phyloP scores from a whole-genome alignment of 805 yeast species.

The Yarrowia sp. region DNA sequence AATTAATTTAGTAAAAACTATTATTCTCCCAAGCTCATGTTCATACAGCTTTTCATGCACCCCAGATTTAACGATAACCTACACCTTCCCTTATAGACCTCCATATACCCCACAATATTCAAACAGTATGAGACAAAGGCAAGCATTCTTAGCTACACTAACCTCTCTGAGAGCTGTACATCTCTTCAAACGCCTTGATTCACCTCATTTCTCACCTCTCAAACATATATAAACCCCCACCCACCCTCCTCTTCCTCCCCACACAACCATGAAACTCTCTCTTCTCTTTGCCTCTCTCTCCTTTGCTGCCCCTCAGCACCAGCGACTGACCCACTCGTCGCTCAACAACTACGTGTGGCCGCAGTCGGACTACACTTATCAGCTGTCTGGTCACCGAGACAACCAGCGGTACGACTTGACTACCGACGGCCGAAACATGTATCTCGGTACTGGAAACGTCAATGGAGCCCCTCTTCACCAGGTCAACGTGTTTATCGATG shows the following conservation, averaged over 20 bases:
- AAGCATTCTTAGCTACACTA: too few relatives aligned
- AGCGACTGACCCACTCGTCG: not conserved
- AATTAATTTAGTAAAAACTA: too few relatives aligned
- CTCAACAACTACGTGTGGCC: conserved; percentile 6
- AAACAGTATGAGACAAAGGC: too few relatives aligned
- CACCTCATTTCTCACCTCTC: too few relatives aligned
- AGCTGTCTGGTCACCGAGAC: not conserved
- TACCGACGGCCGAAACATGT: conserved; percentile 4
- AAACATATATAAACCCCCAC: too few relatives aligned
- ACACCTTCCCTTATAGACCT: too few relatives aligned
- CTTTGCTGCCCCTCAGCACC: conserved; percentile 5
- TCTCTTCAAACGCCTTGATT: too few relatives aligned
- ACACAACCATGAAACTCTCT: not conserved
- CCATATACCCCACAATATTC: too few relatives aligned
- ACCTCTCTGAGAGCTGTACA: too few relatives aligned
- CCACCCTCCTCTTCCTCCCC: not conserved
- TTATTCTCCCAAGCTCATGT: too few relatives aligned
- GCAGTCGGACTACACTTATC: conserved; percentile 4
- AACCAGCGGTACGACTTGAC: not conserved
- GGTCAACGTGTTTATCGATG: conserved; percentile 1
- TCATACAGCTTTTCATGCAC: too few relatives aligned
- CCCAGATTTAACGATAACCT: too few relatives aligned
- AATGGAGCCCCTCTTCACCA: not conserved
- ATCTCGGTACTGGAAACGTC: not conserved
- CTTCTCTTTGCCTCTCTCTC: not conserved